Percentiles rank a stretch among this genome's conserved stretches.
These are phyloP conservation scores for Colletotrichum magnum DNA, from an alignment of 2,329 filamentous ascomycete genomes.

Conservation along the genomic window DNA sequence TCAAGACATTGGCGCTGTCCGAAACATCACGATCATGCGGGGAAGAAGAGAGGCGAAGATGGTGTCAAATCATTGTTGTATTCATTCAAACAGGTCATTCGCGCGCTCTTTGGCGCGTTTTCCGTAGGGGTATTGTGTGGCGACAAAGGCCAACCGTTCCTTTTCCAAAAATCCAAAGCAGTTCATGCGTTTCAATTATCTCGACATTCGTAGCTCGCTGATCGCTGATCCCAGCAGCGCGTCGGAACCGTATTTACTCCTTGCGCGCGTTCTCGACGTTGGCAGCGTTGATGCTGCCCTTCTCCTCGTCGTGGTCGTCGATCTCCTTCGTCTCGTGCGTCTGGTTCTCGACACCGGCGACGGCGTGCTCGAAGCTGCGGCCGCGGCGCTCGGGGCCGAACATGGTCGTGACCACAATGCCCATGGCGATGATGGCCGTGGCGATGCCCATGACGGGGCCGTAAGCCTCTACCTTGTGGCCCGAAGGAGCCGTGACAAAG, in stretches of 20 bases:
- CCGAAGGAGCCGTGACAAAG: constrained; percentile 65
- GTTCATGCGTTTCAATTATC: neutral
- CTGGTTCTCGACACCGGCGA: constrained; percentile 53
- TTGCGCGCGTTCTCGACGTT: constrained; percentile 34
- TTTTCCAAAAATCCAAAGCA: neutral
- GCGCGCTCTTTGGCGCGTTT: constrained; percentile 3
- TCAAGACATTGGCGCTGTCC: neutral
- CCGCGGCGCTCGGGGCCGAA: constrained; percentile 83
- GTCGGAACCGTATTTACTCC: constrained; percentile 4
- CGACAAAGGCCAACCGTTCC: neutral
- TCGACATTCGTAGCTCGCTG: neutral
- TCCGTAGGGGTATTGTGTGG: constrained; percentile 20
- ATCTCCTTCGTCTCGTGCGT: constrained; percentile 45
- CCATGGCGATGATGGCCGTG: constrained; percentile 81
- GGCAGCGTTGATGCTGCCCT: constrained; percentile 41
- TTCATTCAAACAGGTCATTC: constrained; percentile 22
- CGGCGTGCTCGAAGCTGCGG: constrained; percentile 74
- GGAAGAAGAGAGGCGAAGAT: neutral
- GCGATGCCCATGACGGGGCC: constrained; percentile 82
- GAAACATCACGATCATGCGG: neutral
- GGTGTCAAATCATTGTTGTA: constrained; percentile 22
- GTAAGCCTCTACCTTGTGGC: constrained; percentile 76
- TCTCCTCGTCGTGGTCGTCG: constrained; percentile 50
- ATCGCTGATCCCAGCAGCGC: constrained; percentile 21
- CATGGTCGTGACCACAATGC: constrained; percentile 77